These are phyloP conservation scores for Dendrobium officinale DNA, from an alignment of 106 monocot species.

Conservation along the genomic window DNA sequence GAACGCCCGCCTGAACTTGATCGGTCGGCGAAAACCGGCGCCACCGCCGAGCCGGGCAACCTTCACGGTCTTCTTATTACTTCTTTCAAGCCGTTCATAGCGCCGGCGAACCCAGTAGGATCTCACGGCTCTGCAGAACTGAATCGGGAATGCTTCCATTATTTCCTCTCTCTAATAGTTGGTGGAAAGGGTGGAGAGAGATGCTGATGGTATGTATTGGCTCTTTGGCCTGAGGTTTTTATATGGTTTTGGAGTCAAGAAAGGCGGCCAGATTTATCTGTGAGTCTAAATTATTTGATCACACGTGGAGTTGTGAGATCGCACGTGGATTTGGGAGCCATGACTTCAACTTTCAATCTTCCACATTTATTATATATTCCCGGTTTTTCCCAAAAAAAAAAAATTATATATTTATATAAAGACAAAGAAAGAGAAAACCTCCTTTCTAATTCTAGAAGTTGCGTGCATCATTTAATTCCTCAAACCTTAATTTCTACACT, in stretches of 20 bases:
- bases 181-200: not conserved
- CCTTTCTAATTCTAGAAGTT: no score
- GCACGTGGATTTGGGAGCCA: no score
- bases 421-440: no score
- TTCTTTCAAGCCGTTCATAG: constrained; percentile 22
- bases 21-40: not conserved
- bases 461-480: no score
- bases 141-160: constrained; percentile 33
- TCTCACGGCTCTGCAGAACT: constrained; percentile 38
- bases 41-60: constrained; percentile 9
- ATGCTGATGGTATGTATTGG: not conserved
- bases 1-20: not conserved
- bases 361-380: no score
- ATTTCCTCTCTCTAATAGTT: not conserved
- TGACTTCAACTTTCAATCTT: no score
- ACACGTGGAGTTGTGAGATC: no score
- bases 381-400: no score
- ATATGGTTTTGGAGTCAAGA: not conserved
- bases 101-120: constrained; percentile 37
- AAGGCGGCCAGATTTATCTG: no score
- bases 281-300: no score
- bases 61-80: constrained; percentile 7
- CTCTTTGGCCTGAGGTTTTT: not conserved
- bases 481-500: no score
- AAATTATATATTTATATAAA: no score